Base-by-base conservation (phyloP, 768 basidiomycete genomes). In the Brasilioporus rufonigricans region DNA sequence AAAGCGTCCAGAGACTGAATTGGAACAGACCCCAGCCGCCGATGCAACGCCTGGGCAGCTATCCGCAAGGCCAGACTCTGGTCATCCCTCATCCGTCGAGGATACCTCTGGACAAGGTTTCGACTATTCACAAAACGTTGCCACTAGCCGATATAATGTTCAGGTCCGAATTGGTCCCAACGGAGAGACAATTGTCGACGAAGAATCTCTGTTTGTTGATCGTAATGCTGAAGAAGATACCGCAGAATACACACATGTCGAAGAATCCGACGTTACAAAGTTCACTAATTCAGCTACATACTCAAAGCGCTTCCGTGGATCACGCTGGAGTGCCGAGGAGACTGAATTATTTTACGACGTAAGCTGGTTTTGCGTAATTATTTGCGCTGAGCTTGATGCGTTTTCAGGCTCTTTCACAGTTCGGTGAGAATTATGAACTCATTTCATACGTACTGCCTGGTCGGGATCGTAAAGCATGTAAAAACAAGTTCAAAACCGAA, bases 361-460 rank as follows among this genome's bases (percentile, higher is more conserved):
- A 63, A 61, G 86, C 70, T 29, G 16, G 36, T 40, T 40, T 44
- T 11, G 12, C 32, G 48, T 44, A 46, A 11, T 33, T 55, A 46
- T 32, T 18, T 46, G 16, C 50, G 16, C 49, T 52, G 18, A 47
- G 31, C 19, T 45, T 52, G 39, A 70, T 50, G 4, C 27, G 32
- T 47, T 51, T 31, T n/a, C 63, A 95, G 93, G 91, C 90, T n/a
- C 74, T 95, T 29, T 79, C 85, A 4, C 92, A 93, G 66, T 93
- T 92, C 61, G 92, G 92, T 31, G 90, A 93, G 68, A 93, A 95
- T 62, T 96, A 95, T 64, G 93, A 95, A 67, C 80, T 95, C 39
- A 93, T 96, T 57, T 89, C 93, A 3, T 86, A 85, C 61, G 79
- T 93, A 13, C 78, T 96, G 19, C 91, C 91, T 36, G 86, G 87